A percentile compares a stretch with the other conserved stretches of the same genome.
Conservation (phyloP, 1,139 yeast genomes). For the Suhomyces bribrorum region DNA sequence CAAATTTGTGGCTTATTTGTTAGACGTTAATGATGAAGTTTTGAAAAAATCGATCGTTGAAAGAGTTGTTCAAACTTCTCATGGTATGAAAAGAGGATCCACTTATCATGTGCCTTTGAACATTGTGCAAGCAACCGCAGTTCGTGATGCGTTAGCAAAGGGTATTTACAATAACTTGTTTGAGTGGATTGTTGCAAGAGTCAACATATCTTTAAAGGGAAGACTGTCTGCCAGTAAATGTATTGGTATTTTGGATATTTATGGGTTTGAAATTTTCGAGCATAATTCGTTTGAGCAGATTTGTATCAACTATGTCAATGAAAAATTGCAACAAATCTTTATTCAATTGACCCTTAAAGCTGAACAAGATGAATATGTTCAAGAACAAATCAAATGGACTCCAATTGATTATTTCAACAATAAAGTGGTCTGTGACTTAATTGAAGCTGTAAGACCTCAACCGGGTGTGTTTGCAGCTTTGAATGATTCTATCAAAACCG, state of each 20-base stretch:
- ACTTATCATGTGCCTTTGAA: conserved; percentile 94
- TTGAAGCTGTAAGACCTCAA: conserved; percentile 85
- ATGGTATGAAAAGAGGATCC: conserved; percentile 87
- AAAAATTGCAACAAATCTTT: conserved; percentile 94
- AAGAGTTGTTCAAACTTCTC: conserved; percentile 85
- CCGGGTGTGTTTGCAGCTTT: conserved; percentile 97
- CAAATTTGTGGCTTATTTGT: conserved; percentile 86
- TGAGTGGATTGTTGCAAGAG: conserved; percentile 97
- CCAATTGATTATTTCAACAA: conserved; percentile 97
- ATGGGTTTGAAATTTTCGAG: conserved; percentile 97
- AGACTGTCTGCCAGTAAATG: conserved; percentile 54
- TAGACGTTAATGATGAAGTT: conserved; percentile 74
- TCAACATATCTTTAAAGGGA: conserved; percentile 63
- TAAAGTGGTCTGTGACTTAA: conserved; percentile 94
- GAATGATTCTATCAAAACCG: conserved; percentile 96
- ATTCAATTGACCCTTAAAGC: conserved; percentile 94
- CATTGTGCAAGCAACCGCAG: conserved; percentile 89
- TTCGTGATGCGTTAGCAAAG: conserved; percentile 92
- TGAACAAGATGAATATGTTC: conserved; percentile 95
- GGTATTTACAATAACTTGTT: conserved; percentile 90
- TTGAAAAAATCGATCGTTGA: conserved; percentile 72
- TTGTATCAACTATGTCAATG: conserved; percentile 96
- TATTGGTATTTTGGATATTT: conserved; percentile 94
- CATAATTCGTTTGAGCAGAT: conserved; percentile 96
- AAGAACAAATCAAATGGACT: conserved; percentile 95